Percentiles rank a stretch among this genome's conserved stretches.
Evolutionary conservation across 768 basidiomycete species (phyloP).

Genomic region (Leucosporidium scottii): DNA sequence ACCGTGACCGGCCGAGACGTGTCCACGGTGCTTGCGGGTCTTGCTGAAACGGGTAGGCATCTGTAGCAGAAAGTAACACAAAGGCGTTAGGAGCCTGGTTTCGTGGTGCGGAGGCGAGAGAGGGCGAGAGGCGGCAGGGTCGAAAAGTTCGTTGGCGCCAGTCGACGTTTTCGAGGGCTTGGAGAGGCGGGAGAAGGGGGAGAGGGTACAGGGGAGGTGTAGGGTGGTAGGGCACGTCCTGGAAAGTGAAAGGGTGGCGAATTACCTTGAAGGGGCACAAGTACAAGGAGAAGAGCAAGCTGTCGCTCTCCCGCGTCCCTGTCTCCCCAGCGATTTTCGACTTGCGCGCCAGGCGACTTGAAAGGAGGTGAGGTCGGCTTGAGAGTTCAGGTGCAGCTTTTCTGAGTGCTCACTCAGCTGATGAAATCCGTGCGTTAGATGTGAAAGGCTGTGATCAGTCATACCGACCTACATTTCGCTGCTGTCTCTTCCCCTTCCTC

Average conservation of each 20-base stretch:
- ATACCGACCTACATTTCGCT: too few relatives aligned
- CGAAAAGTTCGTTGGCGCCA: neutral
- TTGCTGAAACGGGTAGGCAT: conserved; percentile 97
- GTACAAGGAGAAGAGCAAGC: too few relatives aligned
- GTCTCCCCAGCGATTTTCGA: too few relatives aligned
- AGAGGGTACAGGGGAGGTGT: neutral
- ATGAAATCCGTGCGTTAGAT: too few relatives aligned
- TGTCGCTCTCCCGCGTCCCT: too few relatives aligned
- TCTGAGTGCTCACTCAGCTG: too few relatives aligned
- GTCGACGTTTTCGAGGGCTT: neutral
- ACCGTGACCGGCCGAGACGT: conserved; percentile 98
- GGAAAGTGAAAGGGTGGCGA: neutral
- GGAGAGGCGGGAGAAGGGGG: neutral
- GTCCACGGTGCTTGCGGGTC: conserved; percentile 98
- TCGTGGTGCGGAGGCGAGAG: neutral
- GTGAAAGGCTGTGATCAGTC: too few relatives aligned
- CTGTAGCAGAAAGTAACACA: neutral
- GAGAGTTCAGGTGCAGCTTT: too few relatives aligned
- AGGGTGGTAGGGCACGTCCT: neutral
- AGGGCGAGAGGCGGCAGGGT: neutral
- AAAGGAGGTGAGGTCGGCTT: too few relatives aligned
- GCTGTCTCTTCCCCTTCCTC: too few relatives aligned
- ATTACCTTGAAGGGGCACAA: neutral
- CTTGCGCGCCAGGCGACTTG: too few relatives aligned
- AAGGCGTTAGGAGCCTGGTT: too few relatives aligned